A percentile compares a stretch with the other conserved stretches of the same genome.
phyloP scores from a whole-genome alignment of 1,139 yeast species.

The Blastobotrys capitulatus region DNA sequence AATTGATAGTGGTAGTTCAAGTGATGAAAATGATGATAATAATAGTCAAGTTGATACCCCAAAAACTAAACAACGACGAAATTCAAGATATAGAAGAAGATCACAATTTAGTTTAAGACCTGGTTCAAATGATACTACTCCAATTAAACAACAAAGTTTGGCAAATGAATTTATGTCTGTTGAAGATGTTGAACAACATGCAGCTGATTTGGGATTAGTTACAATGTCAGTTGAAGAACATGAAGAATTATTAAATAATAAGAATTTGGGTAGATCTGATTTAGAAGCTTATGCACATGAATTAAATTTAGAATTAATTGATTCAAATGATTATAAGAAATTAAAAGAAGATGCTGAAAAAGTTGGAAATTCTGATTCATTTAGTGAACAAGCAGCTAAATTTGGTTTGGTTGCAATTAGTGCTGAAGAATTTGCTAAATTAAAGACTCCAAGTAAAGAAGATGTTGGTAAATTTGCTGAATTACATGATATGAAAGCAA shows the following conservation, averaged over 20 bases:
- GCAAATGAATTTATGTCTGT: slow-evolving; percentile 33
- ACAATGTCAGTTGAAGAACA: slow-evolving; percentile 47
- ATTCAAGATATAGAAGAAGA: slow-evolving; percentile 12
- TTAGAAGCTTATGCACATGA: slow-evolving; percentile 12
- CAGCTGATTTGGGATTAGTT: slow-evolving; percentile 45
- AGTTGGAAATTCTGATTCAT: background rate
- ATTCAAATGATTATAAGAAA: slow-evolving; percentile 22
- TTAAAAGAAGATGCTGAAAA: slow-evolving; percentile 14
- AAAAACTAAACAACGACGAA: slow-evolving; percentile 8
- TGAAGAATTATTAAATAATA: slow-evolving; percentile 26
- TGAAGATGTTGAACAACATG: slow-evolving; percentile 44
- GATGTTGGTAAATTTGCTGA: slow-evolving; percentile 22
- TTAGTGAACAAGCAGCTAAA: slow-evolving; percentile 28
- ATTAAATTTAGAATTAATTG: slow-evolving; percentile 27
- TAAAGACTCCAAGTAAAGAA: slow-evolving; percentile 18
- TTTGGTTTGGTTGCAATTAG: slow-evolving; percentile 23
- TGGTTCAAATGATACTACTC: slow-evolving; percentile 17
- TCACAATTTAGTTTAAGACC: slow-evolving; percentile 6
- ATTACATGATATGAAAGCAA: slow-evolving; percentile 19
- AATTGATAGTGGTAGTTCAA: slow-evolving; percentile 6
- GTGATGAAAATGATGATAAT: slow-evolving; percentile 15
- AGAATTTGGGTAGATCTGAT: slow-evolving; percentile 10
- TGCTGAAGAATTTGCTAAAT: slow-evolving; percentile 14
- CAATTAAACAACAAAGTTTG: slow-evolving; percentile 19
- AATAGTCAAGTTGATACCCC: slow-evolving; percentile 1